A percentile compares a stretch with the other conserved stretches of the same genome.
Conservation (phyloP, 129 eudicot genomes). For the Lactuca saligna region DNA sequence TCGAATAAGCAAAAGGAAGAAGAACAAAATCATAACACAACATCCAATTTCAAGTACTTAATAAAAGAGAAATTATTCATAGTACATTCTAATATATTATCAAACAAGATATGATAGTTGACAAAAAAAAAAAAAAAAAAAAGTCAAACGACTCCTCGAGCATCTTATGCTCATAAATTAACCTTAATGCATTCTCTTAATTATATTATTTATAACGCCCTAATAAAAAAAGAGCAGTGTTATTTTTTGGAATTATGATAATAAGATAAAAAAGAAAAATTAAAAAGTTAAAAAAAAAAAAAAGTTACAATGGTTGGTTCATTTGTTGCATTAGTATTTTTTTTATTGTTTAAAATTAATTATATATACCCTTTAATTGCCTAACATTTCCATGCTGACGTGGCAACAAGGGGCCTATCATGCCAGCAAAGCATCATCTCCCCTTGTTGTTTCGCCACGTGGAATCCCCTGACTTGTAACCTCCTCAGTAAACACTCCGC, state of each 20-base stretch:
- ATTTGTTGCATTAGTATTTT: not conserved
- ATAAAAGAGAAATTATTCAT: not conserved
- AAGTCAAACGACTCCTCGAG: not conserved
- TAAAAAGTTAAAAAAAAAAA: not conserved
- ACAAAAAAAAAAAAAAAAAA: not conserved
- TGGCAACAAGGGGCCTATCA: conserved; percentile 75
- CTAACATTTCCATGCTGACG: conserved; percentile 89
- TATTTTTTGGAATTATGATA: not conserved
- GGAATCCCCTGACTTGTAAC: conserved; percentile 79
- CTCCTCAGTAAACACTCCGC: conserved; percentile 58
- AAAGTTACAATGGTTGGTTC: not conserved
- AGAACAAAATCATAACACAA: not conserved
- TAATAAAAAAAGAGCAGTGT: not conserved
- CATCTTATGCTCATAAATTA: not conserved
- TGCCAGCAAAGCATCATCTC: conserved; percentile 99
- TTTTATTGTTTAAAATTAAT: too few relatives aligned
- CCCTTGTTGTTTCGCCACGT: conserved; percentile 69
- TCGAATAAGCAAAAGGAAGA: not conserved
- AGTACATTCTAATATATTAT: not conserved
- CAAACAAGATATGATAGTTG: not conserved
- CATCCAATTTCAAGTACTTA: not conserved
- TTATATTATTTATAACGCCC: not conserved
- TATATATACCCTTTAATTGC: not conserved
- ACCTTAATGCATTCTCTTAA: not conserved
- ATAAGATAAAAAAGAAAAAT: too few relatives aligned